Evolutionary conservation across 2,329 filamentous ascomycete genomes (phyloP).

Genomic region (Bipolaris gigantea): DNA sequence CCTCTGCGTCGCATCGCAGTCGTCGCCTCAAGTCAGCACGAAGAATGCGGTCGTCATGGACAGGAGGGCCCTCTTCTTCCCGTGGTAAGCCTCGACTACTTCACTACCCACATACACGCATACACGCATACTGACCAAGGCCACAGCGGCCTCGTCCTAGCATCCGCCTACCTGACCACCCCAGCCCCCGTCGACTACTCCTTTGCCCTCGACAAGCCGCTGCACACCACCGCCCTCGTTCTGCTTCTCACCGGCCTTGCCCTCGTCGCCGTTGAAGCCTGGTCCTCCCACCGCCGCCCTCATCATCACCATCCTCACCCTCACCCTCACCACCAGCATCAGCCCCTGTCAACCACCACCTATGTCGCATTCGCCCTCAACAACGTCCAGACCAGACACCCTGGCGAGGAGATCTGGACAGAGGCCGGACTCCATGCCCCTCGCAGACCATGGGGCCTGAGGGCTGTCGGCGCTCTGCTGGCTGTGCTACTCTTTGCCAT

Average conservation of each 20-base stretch:
- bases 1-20: conserved; percentile 28
- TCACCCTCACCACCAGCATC: conserved; percentile 1
- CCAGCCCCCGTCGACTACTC: conserved; percentile 35
- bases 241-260: conserved; percentile 39
- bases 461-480: conserved; percentile 30
- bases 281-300: conserved; percentile 10
- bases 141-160: conserved; percentile 41
- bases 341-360: conserved; percentile 19
- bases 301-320: background rate
- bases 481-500: conserved; percentile 35
- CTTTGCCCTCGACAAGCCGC: conserved; percentile 43
- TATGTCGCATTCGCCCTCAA: conserved; percentile 39
- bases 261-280: conserved; percentile 33
- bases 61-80: conserved; percentile 42
- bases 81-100: conserved; percentile 28
- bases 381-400: conserved; percentile 25
- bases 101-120: background rate
- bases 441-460: conserved; percentile 20
- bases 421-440: conserved; percentile 23
- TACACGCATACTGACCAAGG: conserved; percentile 18
- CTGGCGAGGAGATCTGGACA: conserved; percentile 33
- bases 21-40: conserved; percentile 20
- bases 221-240: conserved; percentile 38
- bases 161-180: conserved; percentile 38
- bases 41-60: conserved; percentile 42